These are phyloP conservation scores for Torulaspora quercuum DNA, from an alignment of 805 yeast genomes.

Conservation along the genomic window DNA sequence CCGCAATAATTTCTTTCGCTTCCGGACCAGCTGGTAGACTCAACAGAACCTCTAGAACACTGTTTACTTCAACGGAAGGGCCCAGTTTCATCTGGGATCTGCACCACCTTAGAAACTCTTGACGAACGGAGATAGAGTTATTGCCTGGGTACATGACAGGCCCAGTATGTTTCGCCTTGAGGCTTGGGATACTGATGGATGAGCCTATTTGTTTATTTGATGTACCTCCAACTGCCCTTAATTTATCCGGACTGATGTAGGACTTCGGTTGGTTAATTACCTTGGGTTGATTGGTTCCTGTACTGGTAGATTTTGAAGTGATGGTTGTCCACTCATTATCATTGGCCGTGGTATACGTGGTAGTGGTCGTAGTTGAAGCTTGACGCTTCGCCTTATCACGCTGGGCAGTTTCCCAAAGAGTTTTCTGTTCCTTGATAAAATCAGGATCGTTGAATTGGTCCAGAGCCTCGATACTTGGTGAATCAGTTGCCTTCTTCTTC, in stretches of 20 bases:
- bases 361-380: slow-evolving; percentile 50
- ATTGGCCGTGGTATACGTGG: slow-evolving; percentile 20
- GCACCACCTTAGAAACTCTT: slow-evolving; percentile 71
- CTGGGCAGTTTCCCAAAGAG: slow-evolving; percentile 52
- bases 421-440: slow-evolving; percentile 34
- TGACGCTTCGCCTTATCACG: slow-evolving; percentile 66
- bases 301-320: slow-evolving; percentile 31
- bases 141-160: slow-evolving; percentile 32
- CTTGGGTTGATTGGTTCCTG: slow-evolving; percentile 18
- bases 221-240: slow-evolving; percentile 33
- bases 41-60: slow-evolving; percentile 72
- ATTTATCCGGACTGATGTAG: slow-evolving; percentile 36
- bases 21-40: slow-evolving; percentile 75
- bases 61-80: slow-evolving; percentile 71
- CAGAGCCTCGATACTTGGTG: slow-evolving; percentile 6
- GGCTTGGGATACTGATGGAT: slow-evolving; percentile 29
- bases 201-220: slow-evolving; percentile 27
- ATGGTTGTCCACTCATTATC: slow-evolving; percentile 34
- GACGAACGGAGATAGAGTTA: slow-evolving; percentile 43
- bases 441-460: slow-evolving; percentile 26
- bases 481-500: slow-evolving; percentile 4
- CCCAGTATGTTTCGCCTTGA: slow-evolving; percentile 24
- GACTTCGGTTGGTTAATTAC: slow-evolving; percentile 24
- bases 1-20: slow-evolving; percentile 82
- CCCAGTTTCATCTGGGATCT: slow-evolving; percentile 64